These are phyloP conservation scores for Phylloporus sp. DNA, from an alignment of 768 basidiomycete genomes.

Conservation along the genomic window DNA sequence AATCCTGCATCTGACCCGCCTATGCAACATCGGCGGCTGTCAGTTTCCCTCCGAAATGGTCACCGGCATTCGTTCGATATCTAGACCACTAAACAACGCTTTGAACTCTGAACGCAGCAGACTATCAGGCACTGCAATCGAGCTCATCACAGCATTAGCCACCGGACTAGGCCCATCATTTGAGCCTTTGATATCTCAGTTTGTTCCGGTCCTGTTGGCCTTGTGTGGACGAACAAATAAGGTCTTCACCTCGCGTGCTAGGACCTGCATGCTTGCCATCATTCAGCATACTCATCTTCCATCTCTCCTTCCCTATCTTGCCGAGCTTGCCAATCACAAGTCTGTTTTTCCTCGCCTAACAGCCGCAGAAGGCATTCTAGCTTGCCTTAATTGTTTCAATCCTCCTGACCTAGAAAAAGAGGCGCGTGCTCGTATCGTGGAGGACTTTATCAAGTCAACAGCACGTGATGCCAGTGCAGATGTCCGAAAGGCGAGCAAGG, in stretches of 20 bases:
- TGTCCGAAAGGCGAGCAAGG: conserved; percentile 62
- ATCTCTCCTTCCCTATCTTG: conserved; percentile 56
- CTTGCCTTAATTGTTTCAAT: conserved; percentile 70
- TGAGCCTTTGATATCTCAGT: conserved; percentile 61
- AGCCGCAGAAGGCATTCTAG: conserved; percentile 61
- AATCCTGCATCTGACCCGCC: conserved; percentile 41
- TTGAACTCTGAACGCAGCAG: conserved; percentile 72
- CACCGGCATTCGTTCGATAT: conserved; percentile 45
- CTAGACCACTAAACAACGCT: conserved; percentile 52
- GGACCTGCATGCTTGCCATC: conserved; percentile 53
- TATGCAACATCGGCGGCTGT: conserved; percentile 51
- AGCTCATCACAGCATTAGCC: conserved; percentile 54
- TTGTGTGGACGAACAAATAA: conserved; percentile 77
- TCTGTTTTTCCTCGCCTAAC: conserved; percentile 58
- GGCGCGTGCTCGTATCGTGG: conserved; percentile 57
- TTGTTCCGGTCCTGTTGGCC: conserved; percentile 63
- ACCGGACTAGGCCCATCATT: conserved; percentile 57
- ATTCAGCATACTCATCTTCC: conserved; percentile 68
- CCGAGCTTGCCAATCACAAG: conserved; percentile 61
- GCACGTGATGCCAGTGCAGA: conserved; percentile 75
- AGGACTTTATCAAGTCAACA: conserved; percentile 61
- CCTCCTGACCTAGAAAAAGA: conserved; percentile 79
- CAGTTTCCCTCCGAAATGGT: conserved; percentile 51
- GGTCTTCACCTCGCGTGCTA: conserved; percentile 66
- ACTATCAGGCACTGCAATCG: conserved; percentile 63